Conservation (phyloP, 495 filamentous ascomycete species). For the Parachaetomium inaequale region DNA sequence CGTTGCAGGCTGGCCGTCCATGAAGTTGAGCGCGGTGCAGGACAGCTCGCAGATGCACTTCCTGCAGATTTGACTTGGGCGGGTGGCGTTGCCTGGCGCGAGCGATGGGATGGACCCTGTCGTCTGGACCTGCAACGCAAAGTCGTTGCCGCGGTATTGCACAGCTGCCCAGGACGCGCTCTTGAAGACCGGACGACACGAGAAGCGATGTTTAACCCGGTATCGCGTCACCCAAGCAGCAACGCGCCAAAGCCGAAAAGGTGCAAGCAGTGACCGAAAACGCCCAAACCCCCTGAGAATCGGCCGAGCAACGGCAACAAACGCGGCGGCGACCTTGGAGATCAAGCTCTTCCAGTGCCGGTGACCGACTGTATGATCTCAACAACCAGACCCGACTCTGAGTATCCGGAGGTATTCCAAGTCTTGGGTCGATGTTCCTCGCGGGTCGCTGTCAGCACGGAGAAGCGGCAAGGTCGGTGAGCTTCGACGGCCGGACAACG, state of each 20-base stretch:
- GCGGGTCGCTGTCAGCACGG: no score
- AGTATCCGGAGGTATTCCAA: neutral
- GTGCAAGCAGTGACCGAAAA: neutral
- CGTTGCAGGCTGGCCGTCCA: constrained; percentile 50
- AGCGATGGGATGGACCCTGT: neutral
- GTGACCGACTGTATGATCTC: neutral
- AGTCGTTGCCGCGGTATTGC: no score
- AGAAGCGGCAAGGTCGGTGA: neutral
- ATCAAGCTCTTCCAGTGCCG: neutral
- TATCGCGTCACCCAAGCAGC: no score
- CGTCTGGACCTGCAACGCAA: no score
- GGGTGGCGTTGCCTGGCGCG: constrained; percentile 9
- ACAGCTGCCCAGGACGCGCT: no score
- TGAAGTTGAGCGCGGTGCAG: constrained; percentile 39
- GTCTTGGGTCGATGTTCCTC: neutral
- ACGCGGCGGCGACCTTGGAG: neutral
- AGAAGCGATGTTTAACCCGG: no score
- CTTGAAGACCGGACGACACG: no score
- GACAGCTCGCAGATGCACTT: constrained; percentile 18
- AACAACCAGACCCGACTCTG: neutral
- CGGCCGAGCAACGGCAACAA: neutral
- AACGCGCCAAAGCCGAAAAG: neutral
- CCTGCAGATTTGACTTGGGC: constrained; percentile 17
- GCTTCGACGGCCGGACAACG: neutral
- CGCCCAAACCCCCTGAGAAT: neutral